A percentile compares a stretch with the other conserved stretches of the same genome.
phyloP scores from a whole-genome alignment of 2,329 filamentous ascomycete genomes.

The Aspergillus brunneoviolaceus region DNA sequence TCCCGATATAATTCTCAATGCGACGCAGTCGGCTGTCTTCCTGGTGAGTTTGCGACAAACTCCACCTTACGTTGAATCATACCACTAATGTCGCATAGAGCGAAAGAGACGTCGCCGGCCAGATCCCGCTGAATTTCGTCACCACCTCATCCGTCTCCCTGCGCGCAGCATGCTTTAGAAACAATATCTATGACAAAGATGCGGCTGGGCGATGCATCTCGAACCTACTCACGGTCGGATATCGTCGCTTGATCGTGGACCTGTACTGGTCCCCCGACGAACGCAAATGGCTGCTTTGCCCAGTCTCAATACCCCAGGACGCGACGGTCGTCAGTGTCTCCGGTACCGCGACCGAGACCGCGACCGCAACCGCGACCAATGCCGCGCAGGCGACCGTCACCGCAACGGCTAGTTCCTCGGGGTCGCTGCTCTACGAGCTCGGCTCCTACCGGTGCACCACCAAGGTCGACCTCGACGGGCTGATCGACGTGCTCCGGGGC shows the following conservation, averaged over 20 bases:
- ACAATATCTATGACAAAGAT: slow-evolving; percentile 53
- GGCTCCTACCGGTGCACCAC: slow-evolving; percentile 59
- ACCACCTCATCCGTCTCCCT: slow-evolving; percentile 58
- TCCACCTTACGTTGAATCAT: neutral
- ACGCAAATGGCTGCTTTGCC: slow-evolving; percentile 60
- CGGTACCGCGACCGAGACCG: slow-evolving; percentile 20
- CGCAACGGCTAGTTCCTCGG: slow-evolving; percentile 23
- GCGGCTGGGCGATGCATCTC: slow-evolving; percentile 58
- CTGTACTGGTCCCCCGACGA: slow-evolving; percentile 62
- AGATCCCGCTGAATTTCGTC: slow-evolving; percentile 63
- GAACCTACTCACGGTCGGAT: slow-evolving; percentile 61
- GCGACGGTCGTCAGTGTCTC: slow-evolving; percentile 23
- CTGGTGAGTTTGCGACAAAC: slow-evolving; percentile 31
- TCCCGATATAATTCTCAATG: slow-evolving; percentile 37
- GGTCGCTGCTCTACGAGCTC: slow-evolving; percentile 44
- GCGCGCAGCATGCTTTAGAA: slow-evolving; percentile 58
- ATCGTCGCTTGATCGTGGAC: slow-evolving; percentile 59
- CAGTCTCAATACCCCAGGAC: slow-evolving; percentile 51
- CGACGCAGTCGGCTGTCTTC: slow-evolving; percentile 42
- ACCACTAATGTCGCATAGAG: slow-evolving; percentile 45
- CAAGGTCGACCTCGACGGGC: slow-evolving; percentile 50
- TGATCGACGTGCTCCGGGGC: slow-evolving; percentile 52
- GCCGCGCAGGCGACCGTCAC: slow-evolving; percentile 25
- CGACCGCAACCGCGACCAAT: slow-evolving; percentile 26
- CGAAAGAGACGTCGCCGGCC: slow-evolving; percentile 60